These are phyloP conservation scores for Collybiopsis luxurians DNA, from an alignment of 768 basidiomycete species.

Conservation along the genomic window DNA sequence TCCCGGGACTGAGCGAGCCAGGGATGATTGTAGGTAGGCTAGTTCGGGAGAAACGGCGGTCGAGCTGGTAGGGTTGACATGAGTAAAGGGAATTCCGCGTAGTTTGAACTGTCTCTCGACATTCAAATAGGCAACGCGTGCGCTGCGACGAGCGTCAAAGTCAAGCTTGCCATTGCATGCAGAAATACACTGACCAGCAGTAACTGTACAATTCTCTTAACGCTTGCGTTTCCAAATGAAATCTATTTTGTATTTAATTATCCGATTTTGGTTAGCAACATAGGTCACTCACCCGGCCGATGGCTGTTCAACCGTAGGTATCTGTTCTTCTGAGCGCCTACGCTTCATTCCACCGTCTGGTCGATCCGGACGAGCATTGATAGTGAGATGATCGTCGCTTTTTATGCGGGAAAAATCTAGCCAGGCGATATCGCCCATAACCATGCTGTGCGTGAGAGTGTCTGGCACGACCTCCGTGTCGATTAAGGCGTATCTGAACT, in stretches of 20 bases:
- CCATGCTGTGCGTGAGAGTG: constrained; percentile 55
- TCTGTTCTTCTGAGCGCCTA: constrained; percentile 11
- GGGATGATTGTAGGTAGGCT: constrained; percentile 63
- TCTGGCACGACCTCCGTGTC: constrained; percentile 55
- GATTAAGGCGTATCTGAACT: constrained; percentile 81
- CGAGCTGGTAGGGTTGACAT: constrained; percentile 56
- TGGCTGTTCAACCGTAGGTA: background rate
- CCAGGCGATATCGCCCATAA: constrained; percentile 80
- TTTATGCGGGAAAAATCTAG: constrained; percentile 69
- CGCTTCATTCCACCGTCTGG: constrained; percentile 23
- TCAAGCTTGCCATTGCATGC: background rate
- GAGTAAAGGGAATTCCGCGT: constrained; percentile 72
- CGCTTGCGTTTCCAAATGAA: constrained; percentile 69
- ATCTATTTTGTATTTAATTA: constrained; percentile 43
- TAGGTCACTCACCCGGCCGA: constrained; percentile 15
- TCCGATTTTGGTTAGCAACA: background rate
- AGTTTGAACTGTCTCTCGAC: constrained; percentile 86
- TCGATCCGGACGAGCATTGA: constrained; percentile 16
- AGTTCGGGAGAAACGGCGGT: constrained; percentile 42
- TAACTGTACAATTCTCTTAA: constrained; percentile 82
- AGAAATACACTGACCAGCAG: constrained; percentile 59
- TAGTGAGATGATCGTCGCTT: constrained; percentile 31
- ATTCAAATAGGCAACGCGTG: constrained; percentile 86
- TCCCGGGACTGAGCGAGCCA: constrained; percentile 76
- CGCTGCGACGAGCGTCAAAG: constrained; percentile 40